Conservation (phyloP, 108 stramenopile species). For the Nitzschia inconspicua region DNA sequence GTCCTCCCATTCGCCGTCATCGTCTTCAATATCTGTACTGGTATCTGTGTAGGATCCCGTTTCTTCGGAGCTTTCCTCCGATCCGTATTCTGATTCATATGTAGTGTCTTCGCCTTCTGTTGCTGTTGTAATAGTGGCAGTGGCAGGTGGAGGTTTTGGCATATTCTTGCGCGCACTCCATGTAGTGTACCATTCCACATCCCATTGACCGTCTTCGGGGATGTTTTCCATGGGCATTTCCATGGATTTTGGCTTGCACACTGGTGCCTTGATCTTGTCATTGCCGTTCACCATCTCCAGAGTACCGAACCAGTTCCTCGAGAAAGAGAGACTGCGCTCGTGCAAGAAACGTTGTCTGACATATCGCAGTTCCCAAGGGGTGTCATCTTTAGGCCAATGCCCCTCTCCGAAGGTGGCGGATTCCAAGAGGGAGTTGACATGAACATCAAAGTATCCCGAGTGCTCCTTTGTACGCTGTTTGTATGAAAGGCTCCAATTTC, state of each 20-base stretch:
- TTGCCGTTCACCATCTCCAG: constrained; percentile 41
- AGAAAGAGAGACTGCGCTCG: constrained; percentile 64
- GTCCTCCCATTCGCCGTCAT: constrained; percentile 47
- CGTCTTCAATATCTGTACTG: background rate
- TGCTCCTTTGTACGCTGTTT: constrained; percentile 53
- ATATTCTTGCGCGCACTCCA: constrained; percentile 32
- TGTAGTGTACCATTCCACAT: constrained; percentile 71
- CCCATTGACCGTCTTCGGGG: constrained; percentile 68
- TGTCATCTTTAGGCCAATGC: constrained; percentile 39
- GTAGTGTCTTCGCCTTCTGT: background rate
- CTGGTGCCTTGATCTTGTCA: constrained; percentile 49
- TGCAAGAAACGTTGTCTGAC: constrained; percentile 75
- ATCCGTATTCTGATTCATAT: background rate
- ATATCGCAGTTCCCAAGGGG: constrained; percentile 75
- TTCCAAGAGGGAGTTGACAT: constrained; percentile 74
- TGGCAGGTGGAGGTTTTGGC: constrained; percentile 21
- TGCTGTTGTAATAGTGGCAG: background rate
- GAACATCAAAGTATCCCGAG: constrained; percentile 57
- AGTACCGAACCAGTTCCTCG: constrained; percentile 78
- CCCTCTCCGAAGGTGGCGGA: constrained; percentile 37
- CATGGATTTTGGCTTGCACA: constrained; percentile 65
- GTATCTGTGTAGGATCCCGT: background rate
- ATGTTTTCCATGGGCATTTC: constrained; percentile 61
- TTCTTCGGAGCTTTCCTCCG: background rate
- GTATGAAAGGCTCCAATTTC: constrained; percentile 32